Base-by-base conservation (phyloP, 805 yeast genomes). In the Saccharomyces cerevisiae region DNA sequence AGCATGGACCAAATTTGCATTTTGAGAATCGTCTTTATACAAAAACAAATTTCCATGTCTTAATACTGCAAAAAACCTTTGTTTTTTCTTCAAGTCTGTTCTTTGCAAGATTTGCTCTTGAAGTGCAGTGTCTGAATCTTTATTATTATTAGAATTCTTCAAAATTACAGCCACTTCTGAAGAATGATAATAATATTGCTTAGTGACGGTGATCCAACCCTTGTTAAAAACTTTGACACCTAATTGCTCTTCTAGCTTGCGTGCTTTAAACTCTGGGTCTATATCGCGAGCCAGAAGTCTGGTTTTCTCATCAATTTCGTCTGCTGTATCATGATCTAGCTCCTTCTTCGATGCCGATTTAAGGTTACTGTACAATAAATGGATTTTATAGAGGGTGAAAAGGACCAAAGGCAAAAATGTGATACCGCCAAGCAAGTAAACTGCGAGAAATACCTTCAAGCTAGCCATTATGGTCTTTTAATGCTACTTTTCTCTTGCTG, bases 11-110 rank as follows among this genome's bases (percentile, higher is more conserved):
- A 63, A 76, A 78, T 65, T 81, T 76, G 49, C 75, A 73, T 56
- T 58, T 0, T 58, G 56, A 1, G 64, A 41, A 46, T 84, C 86
- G 64, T 87, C 89, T 56, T 81, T 81, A 71, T 88, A 92, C n/a
- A 94, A 73, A 64, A 91, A 89, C 53, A 94, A 70, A 64, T 90
- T 90, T 0, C 97, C 96, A 63, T 91, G 97, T 62, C 87, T 85
- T 51, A 90, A 73, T 0, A 87, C 82, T 1, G 85, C 91, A 66
- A 71, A 87, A 64, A 76, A 87, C 46, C 82, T 72, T 63, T 84
- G 87, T 62, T 72, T 76, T 53, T 73, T 63, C 53, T 72, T 71
- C 30, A 75, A 60, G 51, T 73, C 74, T 10, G 65, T 60, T 50
- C 72, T 59, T 29, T 60, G 61, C 9, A 62, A 57, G 21, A 61